phyloP scores from a whole-genome alignment of 257 asterid species.

The Nicotiana paniculata region DNA sequence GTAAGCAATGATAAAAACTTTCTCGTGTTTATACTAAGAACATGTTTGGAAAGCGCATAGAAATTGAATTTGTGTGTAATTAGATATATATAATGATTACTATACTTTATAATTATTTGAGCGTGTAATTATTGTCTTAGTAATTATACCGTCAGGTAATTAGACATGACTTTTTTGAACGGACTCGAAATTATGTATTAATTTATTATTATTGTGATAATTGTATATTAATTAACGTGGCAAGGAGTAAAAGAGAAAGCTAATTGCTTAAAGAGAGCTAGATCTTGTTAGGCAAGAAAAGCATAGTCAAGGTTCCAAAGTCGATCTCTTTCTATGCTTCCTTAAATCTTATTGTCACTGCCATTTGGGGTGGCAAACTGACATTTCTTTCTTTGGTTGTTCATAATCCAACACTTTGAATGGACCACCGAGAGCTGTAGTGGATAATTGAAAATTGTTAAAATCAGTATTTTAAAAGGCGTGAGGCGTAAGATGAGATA shows the following conservation, averaged over 20 bases:
- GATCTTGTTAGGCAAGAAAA: conserved; percentile 47
- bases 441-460: background rate
- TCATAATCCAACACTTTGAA: background rate
- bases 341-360: background rate
- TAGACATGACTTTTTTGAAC: no score
- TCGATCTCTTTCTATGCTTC: background rate
- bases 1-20: background rate
- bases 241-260: background rate
- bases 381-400: background rate
- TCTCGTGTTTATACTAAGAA: background rate
- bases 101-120: no score
- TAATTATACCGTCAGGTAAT: no score
- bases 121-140: no score
- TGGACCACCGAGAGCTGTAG: background rate
- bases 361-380: background rate
- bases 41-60: no score
- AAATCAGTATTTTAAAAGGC: background rate
- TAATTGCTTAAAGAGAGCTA: background rate
- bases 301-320: conserved; percentile 15
- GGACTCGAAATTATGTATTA: no score
- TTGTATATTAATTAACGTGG: background rate
- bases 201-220: background rate
- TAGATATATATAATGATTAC: no score
- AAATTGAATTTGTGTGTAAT: no score
- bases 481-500: no score